phyloP scores from a whole-genome alignment of 108 stramenopile species.

The Aureococcus anophagefferens region DNA sequence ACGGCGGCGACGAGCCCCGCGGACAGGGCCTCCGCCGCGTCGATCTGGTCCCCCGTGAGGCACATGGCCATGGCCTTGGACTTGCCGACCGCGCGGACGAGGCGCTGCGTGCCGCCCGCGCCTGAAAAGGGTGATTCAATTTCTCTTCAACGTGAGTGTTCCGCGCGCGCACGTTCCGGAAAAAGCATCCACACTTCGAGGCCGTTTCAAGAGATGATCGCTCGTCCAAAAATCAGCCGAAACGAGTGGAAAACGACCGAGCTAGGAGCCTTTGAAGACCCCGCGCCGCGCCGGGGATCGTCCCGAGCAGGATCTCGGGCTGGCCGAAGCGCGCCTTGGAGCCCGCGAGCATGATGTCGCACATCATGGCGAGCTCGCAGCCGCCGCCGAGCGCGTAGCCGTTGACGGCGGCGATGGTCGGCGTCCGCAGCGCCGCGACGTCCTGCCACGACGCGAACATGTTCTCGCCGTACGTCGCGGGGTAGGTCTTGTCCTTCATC shows the following conservation, averaged over 20 bases:
- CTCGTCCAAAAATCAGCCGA: too few species aligned
- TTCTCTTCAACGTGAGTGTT: too few species aligned
- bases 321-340: constrained; percentile 90
- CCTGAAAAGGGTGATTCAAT: too few species aligned
- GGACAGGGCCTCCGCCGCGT: too few species aligned
- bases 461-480: constrained; percentile 65
- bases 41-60: too few species aligned
- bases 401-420: constrained; percentile 89
- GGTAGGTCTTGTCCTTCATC: constrained; percentile 69
- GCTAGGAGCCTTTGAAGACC: not conserved
- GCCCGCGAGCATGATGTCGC: constrained; percentile 89
- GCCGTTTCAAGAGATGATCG: too few species aligned
- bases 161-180: too few species aligned
- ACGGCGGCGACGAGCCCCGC: constrained; percentile 86
- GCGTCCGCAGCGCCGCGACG: constrained; percentile 63
- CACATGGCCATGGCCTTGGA: too few species aligned
- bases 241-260: too few species aligned
- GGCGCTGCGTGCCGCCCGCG: too few species aligned
- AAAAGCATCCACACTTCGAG: too few species aligned
- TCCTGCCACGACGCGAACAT: constrained; percentile 88
- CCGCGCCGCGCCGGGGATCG: constrained; percentile 61
- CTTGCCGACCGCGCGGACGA: too few species aligned
- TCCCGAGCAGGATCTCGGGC: constrained; percentile 94
- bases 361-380: constrained; percentile 98
- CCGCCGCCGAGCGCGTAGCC: constrained; percentile 96